Percentiles rank a stretch among this genome's conserved stretches.
These are phyloP conservation scores for Polytolypa hystricis DNA, from an alignment of 2,329 filamentous ascomycete species.

Conservation along the genomic window DNA sequence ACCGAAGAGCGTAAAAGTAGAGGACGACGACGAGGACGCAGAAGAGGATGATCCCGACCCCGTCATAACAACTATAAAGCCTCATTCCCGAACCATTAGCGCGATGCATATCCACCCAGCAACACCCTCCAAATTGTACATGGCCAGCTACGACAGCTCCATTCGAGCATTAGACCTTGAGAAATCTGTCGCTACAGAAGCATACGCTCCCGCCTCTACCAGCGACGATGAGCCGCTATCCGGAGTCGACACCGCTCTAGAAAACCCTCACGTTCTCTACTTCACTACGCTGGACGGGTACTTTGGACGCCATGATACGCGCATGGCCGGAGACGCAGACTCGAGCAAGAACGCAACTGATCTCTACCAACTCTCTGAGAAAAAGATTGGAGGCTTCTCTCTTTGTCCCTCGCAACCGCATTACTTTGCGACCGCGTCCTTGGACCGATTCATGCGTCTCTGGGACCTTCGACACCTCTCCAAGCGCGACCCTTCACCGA, in stretches of 20 bases:
- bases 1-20: constrained; percentile 36
- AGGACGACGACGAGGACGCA: constrained; percentile 57
- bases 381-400: constrained; percentile 92
- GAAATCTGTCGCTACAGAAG: constrained; percentile 66
- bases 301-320: constrained; percentile 71
- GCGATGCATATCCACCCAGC: constrained; percentile 67
- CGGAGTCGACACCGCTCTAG: constrained; percentile 64
- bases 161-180: constrained; percentile 77
- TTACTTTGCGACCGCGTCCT: constrained; percentile 74
- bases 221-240: constrained; percentile 69
- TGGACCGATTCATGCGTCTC: constrained; percentile 80
- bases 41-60: constrained; percentile 58
- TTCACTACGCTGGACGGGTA: constrained; percentile 78
- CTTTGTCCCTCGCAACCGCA: constrained; percentile 71
- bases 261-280: constrained; percentile 62
- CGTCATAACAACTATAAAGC: constrained; percentile 78
- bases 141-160: constrained; percentile 84
- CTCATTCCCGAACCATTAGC: constrained; percentile 78
- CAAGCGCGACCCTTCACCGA: constrained; percentile 50
- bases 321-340: constrained; percentile 34
- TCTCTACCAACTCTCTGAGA: constrained; percentile 67
- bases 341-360: constrained; percentile 39
- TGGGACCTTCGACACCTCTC: constrained; percentile 81
- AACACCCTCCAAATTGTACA: constrained; percentile 66
- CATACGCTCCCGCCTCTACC: constrained; percentile 63